Conservation (phyloP, 2,329 filamentous ascomycete genomes). For the Trichoderma atrobrunneum region DNA sequence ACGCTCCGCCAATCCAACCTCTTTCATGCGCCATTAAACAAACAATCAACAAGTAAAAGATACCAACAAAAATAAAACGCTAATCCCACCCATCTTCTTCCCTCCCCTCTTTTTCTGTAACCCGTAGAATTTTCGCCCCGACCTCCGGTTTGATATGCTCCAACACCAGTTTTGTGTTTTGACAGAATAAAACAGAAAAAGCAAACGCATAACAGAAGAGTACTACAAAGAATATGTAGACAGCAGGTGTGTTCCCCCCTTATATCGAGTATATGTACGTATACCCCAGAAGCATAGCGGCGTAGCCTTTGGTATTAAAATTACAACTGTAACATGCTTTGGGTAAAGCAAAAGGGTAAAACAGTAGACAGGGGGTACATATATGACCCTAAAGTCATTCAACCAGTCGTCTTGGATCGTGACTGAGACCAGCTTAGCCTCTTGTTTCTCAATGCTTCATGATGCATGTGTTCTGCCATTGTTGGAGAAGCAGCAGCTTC, state of each 20-base stretch:
- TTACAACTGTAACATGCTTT: constrained; percentile 2
- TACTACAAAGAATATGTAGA: neutral
- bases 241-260: neutral
- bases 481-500: neutral
- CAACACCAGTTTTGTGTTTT: neutral
- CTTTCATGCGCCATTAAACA: neutral
- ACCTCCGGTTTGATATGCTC: neutral
- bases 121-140: neutral
- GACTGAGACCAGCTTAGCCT: constrained; percentile 18
- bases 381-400: neutral
- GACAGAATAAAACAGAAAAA: neutral
- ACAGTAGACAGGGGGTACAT: neutral
- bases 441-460: neutral
- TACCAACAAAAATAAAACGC: neutral
- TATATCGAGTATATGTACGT: neutral
- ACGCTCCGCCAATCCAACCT: neutral
- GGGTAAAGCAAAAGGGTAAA: neutral
- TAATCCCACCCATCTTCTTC: neutral
- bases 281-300: neutral
- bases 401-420: constrained; percentile 9
- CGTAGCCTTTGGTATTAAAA: neutral
- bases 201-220: neutral
- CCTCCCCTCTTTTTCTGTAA: neutral
- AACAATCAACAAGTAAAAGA: neutral
- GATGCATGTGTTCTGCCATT: neutral